A percentile compares a stretch with the other conserved stretches of the same genome.
Evolutionary conservation across 2,329 filamentous ascomycete genomes (phyloP).

Genomic region (Anthostomella pinea): DNA sequence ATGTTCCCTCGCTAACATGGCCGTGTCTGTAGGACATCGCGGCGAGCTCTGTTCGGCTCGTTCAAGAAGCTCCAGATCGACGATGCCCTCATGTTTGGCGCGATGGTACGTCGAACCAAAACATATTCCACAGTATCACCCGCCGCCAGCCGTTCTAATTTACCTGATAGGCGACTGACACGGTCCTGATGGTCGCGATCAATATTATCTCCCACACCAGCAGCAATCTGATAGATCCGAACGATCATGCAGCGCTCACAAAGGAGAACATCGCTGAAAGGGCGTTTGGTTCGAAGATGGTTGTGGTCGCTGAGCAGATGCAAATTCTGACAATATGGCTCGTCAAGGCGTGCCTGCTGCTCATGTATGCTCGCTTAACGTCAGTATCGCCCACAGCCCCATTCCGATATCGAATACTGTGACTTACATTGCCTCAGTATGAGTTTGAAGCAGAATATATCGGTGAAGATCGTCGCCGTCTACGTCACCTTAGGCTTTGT

Average conservation of each 20-base stretch:
- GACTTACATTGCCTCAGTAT: constrained; percentile 29
- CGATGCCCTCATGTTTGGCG: constrained; percentile 54
- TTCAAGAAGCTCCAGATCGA: constrained; percentile 50
- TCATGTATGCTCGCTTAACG: constrained; percentile 57
- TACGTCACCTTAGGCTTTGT: constrained; percentile 50
- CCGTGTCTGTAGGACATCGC: constrained; percentile 31
- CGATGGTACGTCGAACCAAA: constrained; percentile 39
- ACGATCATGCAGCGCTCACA: constrained; percentile 44
- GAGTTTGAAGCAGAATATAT: constrained; percentile 44
- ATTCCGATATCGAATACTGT: too few species aligned
- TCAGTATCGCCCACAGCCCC: too few species aligned
- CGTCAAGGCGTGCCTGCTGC: constrained; percentile 54
- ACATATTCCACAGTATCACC: not conserved
- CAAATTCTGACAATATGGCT: constrained; percentile 59
- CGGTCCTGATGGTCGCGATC: constrained; percentile 51
- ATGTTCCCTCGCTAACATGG: constrained; percentile 1
- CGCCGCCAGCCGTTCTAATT: not conserved
- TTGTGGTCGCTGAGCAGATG: constrained; percentile 59
- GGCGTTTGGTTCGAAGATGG: constrained; percentile 57
- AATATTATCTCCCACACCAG: constrained; percentile 55
- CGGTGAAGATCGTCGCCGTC: constrained; percentile 46
- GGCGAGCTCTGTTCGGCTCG: constrained; percentile 41
- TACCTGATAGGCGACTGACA: constrained; percentile 43
- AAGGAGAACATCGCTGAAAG: constrained; percentile 41
- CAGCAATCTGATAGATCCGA: constrained; percentile 56